Evolutionary conservation across 108 stramenopile genomes (phyloP).

Genomic region (Epipyxis sp.): DNA sequence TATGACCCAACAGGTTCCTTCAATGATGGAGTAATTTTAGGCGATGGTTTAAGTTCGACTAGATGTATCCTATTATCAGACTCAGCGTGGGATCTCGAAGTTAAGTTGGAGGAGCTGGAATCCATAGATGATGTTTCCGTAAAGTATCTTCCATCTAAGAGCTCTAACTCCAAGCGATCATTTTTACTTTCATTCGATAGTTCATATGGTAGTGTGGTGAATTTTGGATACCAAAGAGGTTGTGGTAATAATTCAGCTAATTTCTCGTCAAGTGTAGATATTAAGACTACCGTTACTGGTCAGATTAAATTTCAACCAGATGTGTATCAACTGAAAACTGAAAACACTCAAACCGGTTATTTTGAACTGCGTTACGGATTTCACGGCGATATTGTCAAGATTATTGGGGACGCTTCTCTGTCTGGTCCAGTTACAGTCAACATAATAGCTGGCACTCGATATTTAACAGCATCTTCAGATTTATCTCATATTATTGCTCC

Average conservation of each 20-base stretch:
- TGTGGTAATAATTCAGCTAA: too few relatives aligned
- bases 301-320: background rate
- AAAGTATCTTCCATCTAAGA: background rate
- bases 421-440: background rate
- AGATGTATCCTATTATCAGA: background rate
- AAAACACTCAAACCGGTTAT: background rate
- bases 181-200: background rate
- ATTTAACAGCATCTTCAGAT: background rate
- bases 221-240: background rate
- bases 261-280: too few relatives aligned
- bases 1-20: background rate
- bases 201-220: background rate
- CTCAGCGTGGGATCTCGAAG: background rate
- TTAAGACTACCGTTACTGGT: background rate
- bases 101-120: background rate
- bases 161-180: background rate
- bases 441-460: background rate
- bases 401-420: background rate
- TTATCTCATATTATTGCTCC: background rate
- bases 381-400: background rate
- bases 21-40: too few relatives aligned
- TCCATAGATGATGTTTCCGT: background rate
- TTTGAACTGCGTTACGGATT: slow-evolving; percentile 29
- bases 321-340: too few relatives aligned
- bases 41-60: background rate